phyloP scores from a whole-genome alignment of 164 flowering plant genomes.

The Magnolia officinalis region DNA sequence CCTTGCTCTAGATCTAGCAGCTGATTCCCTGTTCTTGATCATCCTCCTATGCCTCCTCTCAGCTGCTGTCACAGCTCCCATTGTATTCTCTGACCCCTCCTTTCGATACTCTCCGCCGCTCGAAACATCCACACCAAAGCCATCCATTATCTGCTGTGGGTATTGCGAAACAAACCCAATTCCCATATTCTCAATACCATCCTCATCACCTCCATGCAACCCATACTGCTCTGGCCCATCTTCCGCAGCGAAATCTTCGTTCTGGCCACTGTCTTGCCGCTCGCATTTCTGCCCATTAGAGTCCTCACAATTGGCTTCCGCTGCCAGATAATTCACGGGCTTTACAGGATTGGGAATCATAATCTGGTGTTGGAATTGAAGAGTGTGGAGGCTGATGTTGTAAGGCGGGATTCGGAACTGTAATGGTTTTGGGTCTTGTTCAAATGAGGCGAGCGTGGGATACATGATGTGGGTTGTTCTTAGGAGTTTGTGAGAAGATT shows the following conservation, averaged over 20 bases:
- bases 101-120: background rate
- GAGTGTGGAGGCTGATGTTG: background rate
- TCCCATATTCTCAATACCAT: background rate
- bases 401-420: background rate
- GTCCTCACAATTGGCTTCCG: background rate
- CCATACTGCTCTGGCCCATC: background rate
- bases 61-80: background rate
- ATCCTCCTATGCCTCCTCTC: constrained; percentile 59
- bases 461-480: background rate
- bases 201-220: background rate
- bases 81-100: background rate
- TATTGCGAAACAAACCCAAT: background rate
- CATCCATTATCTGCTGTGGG: background rate
- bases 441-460: background rate
- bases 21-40: constrained; percentile 68
- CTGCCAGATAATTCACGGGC: background rate
- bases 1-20: constrained; percentile 62
- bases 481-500: background rate
- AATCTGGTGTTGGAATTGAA: constrained; percentile 1
- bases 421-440: background rate
- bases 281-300: background rate
- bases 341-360: background rate
- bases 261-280: background rate
- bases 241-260: background rate
- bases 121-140: background rate